Base-by-base conservation (phyloP, 768 basidiomycete genomes). In the Trametes sanguinea region DNA sequence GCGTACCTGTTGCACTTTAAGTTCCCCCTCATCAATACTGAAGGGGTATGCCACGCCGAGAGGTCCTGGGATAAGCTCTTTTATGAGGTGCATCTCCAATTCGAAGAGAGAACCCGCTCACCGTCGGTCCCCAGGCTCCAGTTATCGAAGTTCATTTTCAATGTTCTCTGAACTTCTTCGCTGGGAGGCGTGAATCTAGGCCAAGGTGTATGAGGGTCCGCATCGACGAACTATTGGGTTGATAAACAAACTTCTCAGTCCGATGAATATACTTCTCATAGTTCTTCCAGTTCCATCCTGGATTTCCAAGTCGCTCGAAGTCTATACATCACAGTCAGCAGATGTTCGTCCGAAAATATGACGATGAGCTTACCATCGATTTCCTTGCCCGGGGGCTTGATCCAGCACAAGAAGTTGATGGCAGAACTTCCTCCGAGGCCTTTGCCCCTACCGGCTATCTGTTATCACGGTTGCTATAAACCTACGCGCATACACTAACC, bases 201-300 rank as follows among this genome's bases (percentile, higher is more conserved):
- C 2, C 27, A 4, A 50, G 6, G 22, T 6, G 45, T 29, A 37
- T 46, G 9, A 6, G 45, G 22, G 22, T 22, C 22, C 22, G 22
- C 22, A 22, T 22, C 22, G 22, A 22, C 22, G 22, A 22, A 22
- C 22, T 22, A 22, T 22, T 22, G 22, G 22, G 22, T 22, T 22
- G 22, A 22, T 9, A 8, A 1, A 59, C 65, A 11, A 44, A 69
- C 68, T 67, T 67, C 59, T 72, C 71, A 3, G 66, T 63, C 14
- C 66, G 67, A 2, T 45, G 46, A 10, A 71, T 43, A 46, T 64
- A 66, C 33, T 66, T 64, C 45, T 67, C 55, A 37, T 58, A 66
- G 42, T 67, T 65, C 29, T 63, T 54, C 68, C 67, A 72, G 39
- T 69, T 70, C 69, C 68, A 72, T 1, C 69, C 69, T 0, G 69